These are phyloP conservation scores for Pseudocercospora fuligena DNA, from an alignment of 2,329 filamentous ascomycete genomes.

Conservation along the genomic window DNA sequence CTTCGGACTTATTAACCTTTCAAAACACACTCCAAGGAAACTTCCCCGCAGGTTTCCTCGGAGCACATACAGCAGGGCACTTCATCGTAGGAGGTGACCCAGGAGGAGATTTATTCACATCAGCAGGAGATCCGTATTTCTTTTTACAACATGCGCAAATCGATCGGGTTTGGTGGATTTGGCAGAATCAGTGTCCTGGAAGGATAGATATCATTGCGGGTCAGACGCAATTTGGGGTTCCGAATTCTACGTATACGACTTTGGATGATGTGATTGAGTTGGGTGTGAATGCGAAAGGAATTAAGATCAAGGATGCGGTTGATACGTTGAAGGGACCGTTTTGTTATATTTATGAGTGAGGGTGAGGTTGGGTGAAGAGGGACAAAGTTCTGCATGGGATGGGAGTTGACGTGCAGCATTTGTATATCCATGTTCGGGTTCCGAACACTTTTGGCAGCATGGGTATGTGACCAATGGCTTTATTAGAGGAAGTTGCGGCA, in stretches of 20 bases:
- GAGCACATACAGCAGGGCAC: constrained; percentile 52
- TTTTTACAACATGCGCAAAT: constrained; percentile 56
- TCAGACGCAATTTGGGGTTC: background rate
- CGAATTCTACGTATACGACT: constrained; percentile 18
- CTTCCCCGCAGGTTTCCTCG: constrained; percentile 19
- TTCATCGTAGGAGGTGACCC: constrained; percentile 51
- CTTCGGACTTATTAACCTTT: constrained; percentile 21
- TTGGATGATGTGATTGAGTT: constrained; percentile 29
- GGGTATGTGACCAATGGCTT: background rate
- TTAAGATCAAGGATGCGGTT: constrained; percentile 26
- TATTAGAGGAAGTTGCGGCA: background rate
- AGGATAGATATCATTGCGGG: background rate
- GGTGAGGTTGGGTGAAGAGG: background rate
- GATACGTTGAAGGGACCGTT: constrained; percentile 27
- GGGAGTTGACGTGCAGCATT: background rate
- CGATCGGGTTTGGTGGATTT: constrained; percentile 52
- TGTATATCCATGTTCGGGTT: background rate
- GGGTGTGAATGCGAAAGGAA: constrained; percentile 22
- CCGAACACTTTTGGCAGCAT: too few species aligned
- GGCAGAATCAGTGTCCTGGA: constrained; percentile 49
- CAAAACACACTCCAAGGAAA: constrained; percentile 25
- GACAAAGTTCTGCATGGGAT: background rate
- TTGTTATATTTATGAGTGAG: constrained; percentile 28
- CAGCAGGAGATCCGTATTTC: constrained; percentile 54
- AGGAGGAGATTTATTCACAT: constrained; percentile 46